Base-by-base conservation (phyloP, 2,329 filamentous ascomycete species). In the Bimuria novae-zelandiae region DNA sequence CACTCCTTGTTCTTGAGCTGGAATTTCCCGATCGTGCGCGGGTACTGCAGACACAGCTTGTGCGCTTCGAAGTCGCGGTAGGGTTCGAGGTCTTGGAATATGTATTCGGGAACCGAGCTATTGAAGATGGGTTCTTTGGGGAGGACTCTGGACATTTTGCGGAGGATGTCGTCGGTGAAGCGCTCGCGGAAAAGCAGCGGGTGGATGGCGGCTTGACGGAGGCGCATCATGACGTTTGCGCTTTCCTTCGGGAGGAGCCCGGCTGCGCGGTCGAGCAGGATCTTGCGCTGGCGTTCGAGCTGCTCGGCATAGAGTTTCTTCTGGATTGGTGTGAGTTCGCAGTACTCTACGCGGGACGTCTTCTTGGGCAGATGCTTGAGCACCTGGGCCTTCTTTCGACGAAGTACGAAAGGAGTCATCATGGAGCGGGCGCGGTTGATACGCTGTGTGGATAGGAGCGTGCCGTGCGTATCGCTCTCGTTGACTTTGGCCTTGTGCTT, bases 391-490 rank as follows among this genome's bases (percentile, higher is more conserved):
- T 99, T 99, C 76, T 94, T 93, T 7, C 94, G 85, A 57, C 96
- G 90, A 2, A 99, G 79, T 49, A 99, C 94, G 69, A 99, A 99
- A 0, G 94, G 94, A 21, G 92, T 91, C 67, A 99, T 85, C 79
- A 99, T 99, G 0, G 89, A 91, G 49, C 92, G 87, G 2, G 94
- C 94, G 39, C 92, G 84, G 52, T 85, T 84, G 52, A 97, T 94
- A 36, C 94, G 88, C 70, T 96, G 90, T 39, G 85, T 88, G 19
- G 94, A 96, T 1, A 99, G 78, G 10, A 97, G 82, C 1, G 91
- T 89, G 19, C 89, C 89, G 69, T 97, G 84, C 5, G 68, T 68
- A 12, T 82, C 79, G 19, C 88, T 84, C 63, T 92, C 89, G 32
- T 87, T 87, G 17, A 92, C 89, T 48, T 89, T 92, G 11, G 93